Percentiles rank a stretch among this genome's conserved stretches.
These are phyloP conservation scores for Avena atlantica DNA, from an alignment of 176 grass and related monocot species.

Conservation along the genomic window DNA sequence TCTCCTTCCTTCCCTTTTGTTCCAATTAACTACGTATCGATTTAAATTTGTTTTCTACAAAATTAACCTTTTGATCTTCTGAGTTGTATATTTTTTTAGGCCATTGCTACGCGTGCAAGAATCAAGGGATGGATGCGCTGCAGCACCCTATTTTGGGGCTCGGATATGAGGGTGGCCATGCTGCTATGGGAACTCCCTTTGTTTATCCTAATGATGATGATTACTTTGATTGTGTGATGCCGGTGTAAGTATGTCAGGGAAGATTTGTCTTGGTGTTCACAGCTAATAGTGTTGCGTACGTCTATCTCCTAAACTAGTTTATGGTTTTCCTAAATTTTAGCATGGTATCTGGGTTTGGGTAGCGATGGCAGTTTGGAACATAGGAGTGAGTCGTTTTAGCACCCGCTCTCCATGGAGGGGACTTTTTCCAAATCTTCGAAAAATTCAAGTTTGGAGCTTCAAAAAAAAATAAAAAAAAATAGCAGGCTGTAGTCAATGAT, in stretches of 20 bases:
- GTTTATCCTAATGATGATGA: not conserved
- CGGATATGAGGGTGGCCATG: no score
- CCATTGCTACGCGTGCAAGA: conserved; percentile 14
- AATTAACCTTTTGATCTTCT: not conserved
- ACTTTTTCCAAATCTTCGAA: no score
- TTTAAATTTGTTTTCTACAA: not conserved
- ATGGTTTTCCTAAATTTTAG: not conserved
- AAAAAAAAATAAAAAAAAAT: no score
- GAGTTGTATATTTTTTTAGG: not conserved
- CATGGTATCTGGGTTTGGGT: not conserved
- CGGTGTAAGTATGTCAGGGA: not conserved
- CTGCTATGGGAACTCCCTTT: not conserved
- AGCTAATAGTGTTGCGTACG: no score
- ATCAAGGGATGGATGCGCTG: not conserved
- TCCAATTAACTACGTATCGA: not conserved
- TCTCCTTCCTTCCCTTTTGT: not conserved
- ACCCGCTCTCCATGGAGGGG: no score
- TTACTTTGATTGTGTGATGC: not conserved
- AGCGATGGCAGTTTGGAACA: no score
- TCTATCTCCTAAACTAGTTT: not conserved
- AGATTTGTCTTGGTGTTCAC: no score
- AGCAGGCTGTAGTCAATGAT: no score
- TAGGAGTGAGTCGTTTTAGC: no score
- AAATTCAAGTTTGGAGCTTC: no score
- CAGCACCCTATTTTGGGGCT: no score